These are phyloP conservation scores for Zygotorulaspora chibaensis DNA, from an alignment of 805 yeast species.

Conservation along the genomic window DNA sequence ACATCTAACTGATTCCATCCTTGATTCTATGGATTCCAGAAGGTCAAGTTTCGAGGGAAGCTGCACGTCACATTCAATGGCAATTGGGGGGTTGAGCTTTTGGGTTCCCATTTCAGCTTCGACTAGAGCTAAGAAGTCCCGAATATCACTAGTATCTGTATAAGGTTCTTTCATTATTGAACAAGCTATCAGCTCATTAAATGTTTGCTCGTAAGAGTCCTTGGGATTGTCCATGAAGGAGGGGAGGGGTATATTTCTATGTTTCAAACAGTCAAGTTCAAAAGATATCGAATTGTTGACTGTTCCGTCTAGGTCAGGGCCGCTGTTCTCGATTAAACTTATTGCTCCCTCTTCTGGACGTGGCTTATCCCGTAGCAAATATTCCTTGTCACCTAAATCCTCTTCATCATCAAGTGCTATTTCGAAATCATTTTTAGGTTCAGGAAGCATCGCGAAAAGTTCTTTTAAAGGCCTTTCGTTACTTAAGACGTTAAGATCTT, in stretches of 20 bases:
- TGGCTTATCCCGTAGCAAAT: constrained; percentile 1
- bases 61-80: neutral
- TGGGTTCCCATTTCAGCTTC: constrained; percentile 6
- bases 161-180: constrained; percentile 9
- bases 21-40: constrained; percentile 6
- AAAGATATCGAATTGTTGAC: constrained; percentile 1
- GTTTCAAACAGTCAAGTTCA: constrained; percentile 6
- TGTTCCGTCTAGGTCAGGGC: neutral
- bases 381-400: constrained; percentile 16
- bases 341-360: neutral
- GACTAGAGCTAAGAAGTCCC: constrained; percentile 3
- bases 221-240: constrained; percentile 17
- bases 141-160: constrained; percentile 4
- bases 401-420: constrained; percentile 36
- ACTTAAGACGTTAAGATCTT: constrained; percentile 2
- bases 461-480: constrained; percentile 7
- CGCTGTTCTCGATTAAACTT: neutral
- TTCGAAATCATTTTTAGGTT: constrained; percentile 47
- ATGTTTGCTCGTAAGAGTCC: constrained; percentile 18
- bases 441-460: constrained; percentile 36
- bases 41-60: constrained; percentile 6
- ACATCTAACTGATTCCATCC: constrained; percentile 1
- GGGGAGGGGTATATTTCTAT: constrained; percentile 15
- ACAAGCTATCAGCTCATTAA: constrained; percentile 21
- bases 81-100: neutral